Percentiles rank a stretch among this genome's conserved stretches.
Evolutionary conservation across 805 yeast genomes (phyloP).

Genomic region (Zygotorulaspora florentina): DNA sequence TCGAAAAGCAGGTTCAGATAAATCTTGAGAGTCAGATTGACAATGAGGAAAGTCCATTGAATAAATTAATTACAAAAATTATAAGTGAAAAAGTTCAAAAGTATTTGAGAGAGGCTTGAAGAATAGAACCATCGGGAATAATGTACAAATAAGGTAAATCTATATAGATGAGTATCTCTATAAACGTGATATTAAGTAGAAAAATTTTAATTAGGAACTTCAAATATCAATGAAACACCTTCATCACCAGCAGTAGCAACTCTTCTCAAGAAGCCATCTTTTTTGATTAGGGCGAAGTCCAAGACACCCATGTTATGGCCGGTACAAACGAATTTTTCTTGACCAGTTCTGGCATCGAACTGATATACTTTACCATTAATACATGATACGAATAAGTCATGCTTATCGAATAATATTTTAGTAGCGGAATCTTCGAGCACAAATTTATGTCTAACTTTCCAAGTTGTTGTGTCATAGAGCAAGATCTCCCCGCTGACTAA

Average conservation of each 20-base stretch:
- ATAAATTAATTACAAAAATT: constrained; percentile 44
- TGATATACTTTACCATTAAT: constrained; percentile 83
- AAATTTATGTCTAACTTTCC: constrained; percentile 77
- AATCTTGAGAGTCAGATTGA: constrained; percentile 52
- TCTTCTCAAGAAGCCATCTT: constrained; percentile 39
- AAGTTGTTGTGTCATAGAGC: constrained; percentile 75
- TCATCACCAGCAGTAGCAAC: constrained; percentile 95
- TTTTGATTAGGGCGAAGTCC: constrained; percentile 68
- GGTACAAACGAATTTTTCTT: constrained; percentile 66
- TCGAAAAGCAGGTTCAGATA: constrained; percentile 75
- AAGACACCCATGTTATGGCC: constrained; percentile 95
- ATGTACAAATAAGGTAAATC: constrained; percentile 7
- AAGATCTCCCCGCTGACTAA: constrained; percentile 83
- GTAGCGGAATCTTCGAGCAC: constrained; percentile 81
- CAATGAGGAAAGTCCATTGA: constrained; percentile 47
- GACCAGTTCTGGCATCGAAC: constrained; percentile 88
- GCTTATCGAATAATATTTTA: constrained; percentile 58
- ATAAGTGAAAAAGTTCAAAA: constrained; percentile 42
- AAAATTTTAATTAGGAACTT: constrained; percentile 30
- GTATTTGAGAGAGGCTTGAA: constrained; percentile 2
- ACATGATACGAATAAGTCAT: constrained; percentile 62
- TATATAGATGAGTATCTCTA: not conserved
- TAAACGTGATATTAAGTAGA: not conserved
- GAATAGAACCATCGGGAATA: constrained; percentile 4
- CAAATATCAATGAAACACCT: constrained; percentile 80